A percentile compares a stretch with the other conserved stretches of the same genome.
phyloP scores from a whole-genome alignment of 768 basidiomycete genomes.

The Hemileccinum rubropunctum region DNA sequence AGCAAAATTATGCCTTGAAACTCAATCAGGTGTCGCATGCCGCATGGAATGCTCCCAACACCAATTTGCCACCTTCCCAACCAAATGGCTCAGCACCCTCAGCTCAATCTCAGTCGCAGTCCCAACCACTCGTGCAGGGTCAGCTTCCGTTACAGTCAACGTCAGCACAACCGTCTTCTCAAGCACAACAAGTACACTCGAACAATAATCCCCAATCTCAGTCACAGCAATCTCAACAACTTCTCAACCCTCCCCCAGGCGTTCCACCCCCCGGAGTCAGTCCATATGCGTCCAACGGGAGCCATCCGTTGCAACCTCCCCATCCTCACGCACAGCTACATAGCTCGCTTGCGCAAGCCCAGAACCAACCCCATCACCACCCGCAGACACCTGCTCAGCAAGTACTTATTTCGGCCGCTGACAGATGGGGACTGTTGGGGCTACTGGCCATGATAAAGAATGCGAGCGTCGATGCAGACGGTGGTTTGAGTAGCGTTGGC shows the following conservation, averaged over 20 bases:
- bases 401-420: constrained; percentile 87
- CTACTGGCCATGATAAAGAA: constrained; percentile 85
- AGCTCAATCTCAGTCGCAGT: constrained; percentile 22
- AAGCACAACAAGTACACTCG: constrained; percentile 24
- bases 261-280: constrained; percentile 40
- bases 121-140: constrained; percentile 23
- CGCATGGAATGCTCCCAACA: constrained; percentile 62
- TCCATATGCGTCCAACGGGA: constrained; percentile 36
- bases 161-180: constrained; percentile 25
- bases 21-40: constrained; percentile 59
- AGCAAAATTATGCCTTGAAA: constrained; percentile 64
- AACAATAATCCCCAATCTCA: constrained; percentile 33
- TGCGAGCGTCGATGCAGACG: constrained; percentile 71
- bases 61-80: constrained; percentile 38
- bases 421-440: constrained; percentile 90
- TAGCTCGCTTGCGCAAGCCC: constrained; percentile 27
- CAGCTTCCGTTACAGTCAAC: constrained; percentile 22
- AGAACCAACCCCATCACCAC: constrained; percentile 42
- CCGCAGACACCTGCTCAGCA: constrained; percentile 93
- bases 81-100: constrained; percentile 25
- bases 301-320: constrained; percentile 31
- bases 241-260: constrained; percentile 51
- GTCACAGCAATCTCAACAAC: constrained; percentile 40
- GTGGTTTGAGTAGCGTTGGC: constrained; percentile 78
- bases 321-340: constrained; percentile 37